phyloP scores from a whole-genome alignment of 805 yeast species.

The Saturnispora mendoncae region DNA sequence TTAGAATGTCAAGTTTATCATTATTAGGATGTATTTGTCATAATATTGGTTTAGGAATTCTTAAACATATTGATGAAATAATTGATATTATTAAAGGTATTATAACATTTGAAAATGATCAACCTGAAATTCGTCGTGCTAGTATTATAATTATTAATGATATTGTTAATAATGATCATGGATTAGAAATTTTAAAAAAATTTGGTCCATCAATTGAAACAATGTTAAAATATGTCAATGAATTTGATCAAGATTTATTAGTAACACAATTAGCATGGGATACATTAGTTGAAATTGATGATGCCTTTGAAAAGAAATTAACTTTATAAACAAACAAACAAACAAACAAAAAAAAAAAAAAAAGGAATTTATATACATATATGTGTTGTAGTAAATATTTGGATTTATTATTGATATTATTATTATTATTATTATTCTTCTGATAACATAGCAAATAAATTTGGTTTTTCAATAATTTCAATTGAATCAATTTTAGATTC shows the following conservation, averaged over 20 bases:
- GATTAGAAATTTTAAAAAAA: conserved; percentile 40
- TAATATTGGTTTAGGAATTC: conserved; percentile 36
- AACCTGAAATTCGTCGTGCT: conserved; percentile 52
- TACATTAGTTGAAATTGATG: conserved; percentile 27
- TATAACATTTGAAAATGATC: conserved; percentile 44
- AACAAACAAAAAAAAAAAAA: too few relatives aligned
- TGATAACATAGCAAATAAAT: conserved; percentile 21
- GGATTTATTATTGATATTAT: too few relatives aligned
- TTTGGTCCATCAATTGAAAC: conserved; percentile 37
- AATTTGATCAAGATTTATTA: conserved; percentile 47
- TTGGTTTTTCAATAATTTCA: conserved; percentile 13
- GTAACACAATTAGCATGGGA: conserved; percentile 49
- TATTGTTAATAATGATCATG: conserved; percentile 36
- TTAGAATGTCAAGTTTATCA: conserved; percentile 84
- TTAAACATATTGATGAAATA: conserved; percentile 41
- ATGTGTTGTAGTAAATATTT: too few relatives aligned
- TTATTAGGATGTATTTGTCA: conserved; percentile 66
- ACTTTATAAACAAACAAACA: too few relatives aligned
- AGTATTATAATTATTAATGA: conserved; percentile 65
- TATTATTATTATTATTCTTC: conserved; percentile 15
- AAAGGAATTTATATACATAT: too few relatives aligned
- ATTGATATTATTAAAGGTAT: conserved; percentile 76
- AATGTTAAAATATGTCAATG: conserved; percentile 35
- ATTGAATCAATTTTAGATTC: conserved; percentile 1
- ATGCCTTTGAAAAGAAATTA: conserved; percentile 16